These are phyloP conservation scores for Exserohilum turcica DNA, from an alignment of 2,329 filamentous ascomycete genomes.

Conservation along the genomic window DNA sequence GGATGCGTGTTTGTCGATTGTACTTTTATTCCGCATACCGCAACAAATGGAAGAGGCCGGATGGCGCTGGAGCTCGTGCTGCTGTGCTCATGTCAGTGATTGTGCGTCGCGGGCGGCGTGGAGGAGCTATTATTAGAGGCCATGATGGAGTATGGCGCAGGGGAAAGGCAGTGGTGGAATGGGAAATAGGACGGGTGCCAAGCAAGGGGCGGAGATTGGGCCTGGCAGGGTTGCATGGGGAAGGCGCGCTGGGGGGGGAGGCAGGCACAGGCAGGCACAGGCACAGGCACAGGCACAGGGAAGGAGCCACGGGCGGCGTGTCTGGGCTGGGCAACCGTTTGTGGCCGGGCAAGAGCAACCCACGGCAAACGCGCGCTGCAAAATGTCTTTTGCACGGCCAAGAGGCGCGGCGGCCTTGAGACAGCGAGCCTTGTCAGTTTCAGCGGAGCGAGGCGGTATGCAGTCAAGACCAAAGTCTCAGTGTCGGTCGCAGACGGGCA, in stretches of 20 bases:
- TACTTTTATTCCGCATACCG: constrained; percentile 2
- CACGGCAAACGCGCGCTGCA: constrained; percentile 5
- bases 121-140: neutral
- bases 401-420: constrained; percentile 7
- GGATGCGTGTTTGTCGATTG: constrained; percentile 4
- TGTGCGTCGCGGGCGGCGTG: neutral
- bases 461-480: neutral
- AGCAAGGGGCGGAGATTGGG: neutral
- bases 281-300: no score
- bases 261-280: no score
- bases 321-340: constrained; percentile 6
- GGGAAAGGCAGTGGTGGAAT: no score
- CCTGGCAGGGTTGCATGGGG: neutral
- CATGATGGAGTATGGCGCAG: neutral
- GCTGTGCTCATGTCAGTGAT: no score
- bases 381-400: constrained; percentile 10
- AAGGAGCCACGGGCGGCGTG: neutral
- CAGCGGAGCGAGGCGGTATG: constrained; percentile 8
- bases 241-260: no score
- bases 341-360: constrained; percentile 2
- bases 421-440: constrained; percentile 15
- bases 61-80: no score
- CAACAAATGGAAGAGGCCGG: constrained; percentile 1
- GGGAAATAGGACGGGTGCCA: constrained; percentile 1
- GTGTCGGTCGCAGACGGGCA: constrained; percentile 7